phyloP scores from a whole-genome alignment of 176 grass and related monocot genomes.

The Oryza brachyantha region DNA sequence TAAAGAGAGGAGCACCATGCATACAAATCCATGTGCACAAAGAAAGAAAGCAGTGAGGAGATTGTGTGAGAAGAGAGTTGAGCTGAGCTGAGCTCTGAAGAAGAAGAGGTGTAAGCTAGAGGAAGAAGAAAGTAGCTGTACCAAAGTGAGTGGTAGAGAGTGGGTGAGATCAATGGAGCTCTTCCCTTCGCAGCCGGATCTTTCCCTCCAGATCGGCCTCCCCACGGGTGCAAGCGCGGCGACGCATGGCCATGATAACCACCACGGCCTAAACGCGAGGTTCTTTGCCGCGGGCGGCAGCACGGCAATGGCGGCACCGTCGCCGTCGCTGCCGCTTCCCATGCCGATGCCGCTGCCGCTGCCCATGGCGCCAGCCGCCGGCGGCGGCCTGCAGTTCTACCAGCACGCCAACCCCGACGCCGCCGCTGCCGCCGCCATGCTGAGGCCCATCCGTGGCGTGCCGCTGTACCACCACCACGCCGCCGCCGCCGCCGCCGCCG shows the following conservation, averaged over 20 bases:
- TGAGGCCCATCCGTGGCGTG: constrained; percentile 67
- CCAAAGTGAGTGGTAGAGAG: neutral
- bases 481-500: constrained; percentile 9
- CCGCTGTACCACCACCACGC: constrained; percentile 64
- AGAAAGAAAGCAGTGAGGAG: constrained; percentile 14
- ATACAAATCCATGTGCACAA: constrained; percentile 33
- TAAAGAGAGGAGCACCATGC: constrained; percentile 30
- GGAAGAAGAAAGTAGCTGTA: neutral
- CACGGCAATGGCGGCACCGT: constrained; percentile 30
- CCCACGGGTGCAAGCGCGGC: constrained; percentile 23
- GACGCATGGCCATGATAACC: constrained; percentile 26
- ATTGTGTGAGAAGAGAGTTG: neutral
- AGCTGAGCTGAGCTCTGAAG: neutral
- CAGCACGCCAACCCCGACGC: constrained; percentile 14
- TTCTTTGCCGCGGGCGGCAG: constrained; percentile 23
- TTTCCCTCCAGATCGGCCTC: constrained; percentile 86
- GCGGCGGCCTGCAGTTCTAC: constrained; percentile 18
- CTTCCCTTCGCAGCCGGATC: constrained; percentile 75
- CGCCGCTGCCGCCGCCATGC: constrained; percentile 1
- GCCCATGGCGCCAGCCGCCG: constrained; percentile 9
- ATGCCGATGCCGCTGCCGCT: constrained; percentile 15
- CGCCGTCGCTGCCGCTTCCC: constrained; percentile 20
- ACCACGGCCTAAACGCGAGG: constrained; percentile 22
- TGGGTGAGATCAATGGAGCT: constrained; percentile 64
- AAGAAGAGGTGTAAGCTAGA: neutral